Conservation (phyloP, 2,329 filamentous ascomycete species). For the Didymella keratinophila region DNA sequence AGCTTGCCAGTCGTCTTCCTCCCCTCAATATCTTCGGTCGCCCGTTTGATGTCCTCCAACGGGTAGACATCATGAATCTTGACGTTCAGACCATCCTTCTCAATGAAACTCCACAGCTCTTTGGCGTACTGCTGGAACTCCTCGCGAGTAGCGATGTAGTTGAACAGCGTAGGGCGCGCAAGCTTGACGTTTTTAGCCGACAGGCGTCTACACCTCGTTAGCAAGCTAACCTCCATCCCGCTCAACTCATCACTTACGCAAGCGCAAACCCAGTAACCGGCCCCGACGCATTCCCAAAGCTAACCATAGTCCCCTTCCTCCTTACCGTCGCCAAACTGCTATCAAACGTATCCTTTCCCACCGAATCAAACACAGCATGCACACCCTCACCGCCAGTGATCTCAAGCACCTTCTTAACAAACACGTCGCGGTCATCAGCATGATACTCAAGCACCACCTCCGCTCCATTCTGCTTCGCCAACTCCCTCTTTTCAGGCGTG, state of each 20-base stretch:
- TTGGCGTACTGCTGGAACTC: conserved; percentile 74
- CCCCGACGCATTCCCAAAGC: conserved; percentile 84
- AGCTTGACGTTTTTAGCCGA: conserved; percentile 79
- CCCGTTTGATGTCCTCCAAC: conserved; percentile 73
- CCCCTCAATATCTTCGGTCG: conserved; percentile 79
- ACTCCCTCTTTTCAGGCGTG: conserved; percentile 72
- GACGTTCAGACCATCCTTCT: conserved; percentile 73
- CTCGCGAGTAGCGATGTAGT: conserved; percentile 66
- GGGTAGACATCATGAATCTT: conserved; percentile 80
- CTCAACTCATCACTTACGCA: conserved; percentile 64
- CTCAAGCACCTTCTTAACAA: conserved; percentile 64
- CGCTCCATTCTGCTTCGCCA: conserved; percentile 75
- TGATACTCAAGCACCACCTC: conserved; percentile 75
- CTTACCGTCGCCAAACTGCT: conserved; percentile 75
- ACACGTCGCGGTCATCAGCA: conserved; percentile 57
- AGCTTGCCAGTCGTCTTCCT: conserved; percentile 86
- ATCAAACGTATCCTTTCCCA: conserved; percentile 87
- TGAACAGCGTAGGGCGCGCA: conserved; percentile 75
- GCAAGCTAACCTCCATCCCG: not conserved
- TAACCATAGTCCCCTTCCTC: conserved; percentile 77
- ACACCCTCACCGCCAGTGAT: conserved; percentile 77
- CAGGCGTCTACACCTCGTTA: conserved; percentile 56
- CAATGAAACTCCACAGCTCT: conserved; percentile 77
- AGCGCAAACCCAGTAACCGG: conserved; percentile 74
- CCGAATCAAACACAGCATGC: conserved; percentile 82